Conservation (phyloP, 257 asterid genomes). For the Paulownia fortunei region DNA sequence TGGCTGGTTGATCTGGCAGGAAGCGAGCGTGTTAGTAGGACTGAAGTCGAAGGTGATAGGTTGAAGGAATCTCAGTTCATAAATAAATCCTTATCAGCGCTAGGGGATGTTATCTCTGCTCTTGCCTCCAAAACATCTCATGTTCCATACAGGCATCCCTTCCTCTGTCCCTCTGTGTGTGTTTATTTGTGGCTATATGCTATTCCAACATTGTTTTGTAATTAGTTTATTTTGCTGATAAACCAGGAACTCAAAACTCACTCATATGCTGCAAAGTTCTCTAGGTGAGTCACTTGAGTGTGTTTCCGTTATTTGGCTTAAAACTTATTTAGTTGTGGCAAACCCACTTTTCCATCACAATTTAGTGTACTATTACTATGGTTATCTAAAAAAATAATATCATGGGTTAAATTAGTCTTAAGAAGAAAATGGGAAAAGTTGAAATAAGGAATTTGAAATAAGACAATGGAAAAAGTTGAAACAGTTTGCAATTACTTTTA, state of each 20-base stretch:
- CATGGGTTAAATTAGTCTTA: too few species aligned
- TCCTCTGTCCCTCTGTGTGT: constrained; percentile 18
- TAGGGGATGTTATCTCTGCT: constrained; percentile 84
- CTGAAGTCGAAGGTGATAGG: constrained; percentile 79
- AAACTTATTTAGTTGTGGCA: background rate
- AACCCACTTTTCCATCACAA: background rate
- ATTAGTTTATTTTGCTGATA: constrained; percentile 26
- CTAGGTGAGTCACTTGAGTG: constrained; percentile 52
- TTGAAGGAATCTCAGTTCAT: constrained; percentile 82
- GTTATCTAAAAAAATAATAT: too few species aligned
- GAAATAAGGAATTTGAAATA: too few species aligned
- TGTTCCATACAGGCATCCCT: constrained; percentile 65
- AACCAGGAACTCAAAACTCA: constrained; percentile 84
- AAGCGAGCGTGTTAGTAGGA: constrained; percentile 77
- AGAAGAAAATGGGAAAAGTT: too few species aligned
- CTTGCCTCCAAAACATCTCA: constrained; percentile 73
- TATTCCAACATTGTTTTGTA: constrained; percentile 5
- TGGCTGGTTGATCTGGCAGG: constrained; percentile 90
- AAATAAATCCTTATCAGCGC: constrained; percentile 75
- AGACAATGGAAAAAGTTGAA: too few species aligned
- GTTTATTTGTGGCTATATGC: background rate
- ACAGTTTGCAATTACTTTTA: too few species aligned
- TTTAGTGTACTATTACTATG: background rate
- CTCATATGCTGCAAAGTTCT: constrained; percentile 82
- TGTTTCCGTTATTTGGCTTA: background rate